Evolutionary conservation across 2,329 filamentous ascomycete species (phyloP).

Genomic region (Cladophialophora immunda): DNA sequence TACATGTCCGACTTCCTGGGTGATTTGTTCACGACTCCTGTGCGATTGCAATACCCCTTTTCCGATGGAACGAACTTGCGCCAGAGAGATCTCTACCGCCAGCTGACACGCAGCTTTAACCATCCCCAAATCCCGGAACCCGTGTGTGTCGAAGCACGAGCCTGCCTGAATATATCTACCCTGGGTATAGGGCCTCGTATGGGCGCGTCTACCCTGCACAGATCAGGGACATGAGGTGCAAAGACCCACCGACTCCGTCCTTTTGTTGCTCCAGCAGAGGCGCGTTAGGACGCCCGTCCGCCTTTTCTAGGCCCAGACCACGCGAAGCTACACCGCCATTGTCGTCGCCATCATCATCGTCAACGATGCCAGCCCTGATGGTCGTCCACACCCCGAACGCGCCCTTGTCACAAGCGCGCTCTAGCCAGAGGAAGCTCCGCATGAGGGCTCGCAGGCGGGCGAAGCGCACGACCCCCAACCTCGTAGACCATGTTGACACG

Average conservation of each 20-base stretch:
- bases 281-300: not conserved
- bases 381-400: conserved; percentile 16
- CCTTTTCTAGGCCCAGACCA: too few species aligned
- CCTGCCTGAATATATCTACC: too few species aligned
- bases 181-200: too few species aligned
- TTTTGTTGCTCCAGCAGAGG: not conserved
- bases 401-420: conserved; percentile 16
- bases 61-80: too few species aligned
- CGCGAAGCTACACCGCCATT: not conserved
- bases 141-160: too few species aligned
- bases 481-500: not conserved
- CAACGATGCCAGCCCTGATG: not conserved
- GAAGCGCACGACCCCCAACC: conserved; percentile 1
- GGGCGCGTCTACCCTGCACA: not conserved
- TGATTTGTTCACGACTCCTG: too few species aligned
- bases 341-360: not conserved
- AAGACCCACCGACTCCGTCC: not conserved
- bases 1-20: too few species aligned
- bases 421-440: conserved; percentile 21
- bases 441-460: conserved; percentile 15
- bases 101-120: too few species aligned
- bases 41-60: too few species aligned
- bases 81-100: too few species aligned
- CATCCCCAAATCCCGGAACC: too few species aligned
- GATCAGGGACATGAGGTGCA: not conserved